Evolutionary conservation across 257 asterid species (phyloP).

Genomic region (Knoxia roxburghii): DNA sequence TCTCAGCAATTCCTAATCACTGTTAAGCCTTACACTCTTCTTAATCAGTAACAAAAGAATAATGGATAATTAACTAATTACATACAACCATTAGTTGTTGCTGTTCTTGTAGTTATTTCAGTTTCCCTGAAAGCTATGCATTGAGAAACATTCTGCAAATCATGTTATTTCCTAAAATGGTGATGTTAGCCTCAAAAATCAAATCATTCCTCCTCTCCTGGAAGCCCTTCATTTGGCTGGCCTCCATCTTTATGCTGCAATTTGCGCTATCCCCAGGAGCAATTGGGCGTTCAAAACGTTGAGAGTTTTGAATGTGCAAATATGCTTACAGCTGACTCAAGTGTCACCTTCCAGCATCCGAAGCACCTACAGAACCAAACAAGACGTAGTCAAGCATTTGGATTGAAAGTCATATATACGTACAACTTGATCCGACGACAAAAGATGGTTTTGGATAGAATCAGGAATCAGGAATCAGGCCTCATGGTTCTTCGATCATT

Average conservation of each 20-base stretch:
- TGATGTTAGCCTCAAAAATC: background rate
- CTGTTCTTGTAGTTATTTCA: background rate
- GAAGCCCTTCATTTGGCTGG: background rate
- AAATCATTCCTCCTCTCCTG: background rate
- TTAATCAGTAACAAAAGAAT: background rate
- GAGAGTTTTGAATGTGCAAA: background rate
- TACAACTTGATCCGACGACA: background rate
- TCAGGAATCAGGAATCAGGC: no score
- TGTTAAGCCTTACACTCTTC: background rate
- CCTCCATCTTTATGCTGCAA: background rate
- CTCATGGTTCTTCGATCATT: background rate
- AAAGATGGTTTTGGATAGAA: background rate
- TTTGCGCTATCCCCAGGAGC: background rate
- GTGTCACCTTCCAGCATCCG: conserved; percentile 61
- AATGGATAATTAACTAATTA: background rate
- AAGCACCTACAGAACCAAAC: conserved; percentile 39
- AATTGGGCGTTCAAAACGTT: no score
- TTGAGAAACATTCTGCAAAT: background rate
- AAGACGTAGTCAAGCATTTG: background rate
- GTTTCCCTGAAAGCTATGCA: background rate
- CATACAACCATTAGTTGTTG: background rate
- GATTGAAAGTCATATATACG: no score
- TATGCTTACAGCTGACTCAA: conserved; percentile 13
- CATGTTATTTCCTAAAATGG: background rate
- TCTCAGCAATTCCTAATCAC: background rate